Conservation (phyloP, 441 rosid species). For the Populus hybrid region DNA sequence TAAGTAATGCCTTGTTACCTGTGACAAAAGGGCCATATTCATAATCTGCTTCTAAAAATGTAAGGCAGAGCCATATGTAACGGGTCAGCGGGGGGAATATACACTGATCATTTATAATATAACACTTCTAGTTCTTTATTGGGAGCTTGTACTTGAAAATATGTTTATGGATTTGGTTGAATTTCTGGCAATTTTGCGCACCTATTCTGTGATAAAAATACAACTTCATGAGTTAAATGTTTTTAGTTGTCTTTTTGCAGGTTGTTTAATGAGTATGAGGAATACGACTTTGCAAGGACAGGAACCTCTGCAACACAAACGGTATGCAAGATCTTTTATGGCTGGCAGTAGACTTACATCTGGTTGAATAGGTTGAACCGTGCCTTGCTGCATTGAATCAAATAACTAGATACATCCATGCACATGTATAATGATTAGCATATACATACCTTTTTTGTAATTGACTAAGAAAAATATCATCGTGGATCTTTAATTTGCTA, state of each 20-base stretch:
- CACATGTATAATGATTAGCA: background rate
- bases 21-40: background rate
- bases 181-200: background rate
- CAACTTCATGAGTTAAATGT: background rate
- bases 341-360: background rate
- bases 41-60: background rate
- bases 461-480: background rate
- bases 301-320: slow-evolving; percentile 74
- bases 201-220: background rate
- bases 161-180: background rate
- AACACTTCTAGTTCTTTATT: background rate
- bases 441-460: background rate
- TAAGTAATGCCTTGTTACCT: background rate
- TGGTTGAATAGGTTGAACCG: background rate
- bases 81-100: background rate
- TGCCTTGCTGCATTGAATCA: background rate
- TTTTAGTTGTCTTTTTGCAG: slow-evolving; percentile 36
- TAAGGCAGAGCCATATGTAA: background rate
- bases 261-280: slow-evolving; percentile 76
- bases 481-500: background rate
- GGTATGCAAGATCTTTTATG: slow-evolving; percentile 34
- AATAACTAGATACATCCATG: background rate
- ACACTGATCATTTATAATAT: background rate
- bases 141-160: background rate
- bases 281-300: slow-evolving; percentile 80